Evolutionary conservation across 805 yeast species (phyloP).

Genomic region (Metschnikowia continentalis): DNA sequence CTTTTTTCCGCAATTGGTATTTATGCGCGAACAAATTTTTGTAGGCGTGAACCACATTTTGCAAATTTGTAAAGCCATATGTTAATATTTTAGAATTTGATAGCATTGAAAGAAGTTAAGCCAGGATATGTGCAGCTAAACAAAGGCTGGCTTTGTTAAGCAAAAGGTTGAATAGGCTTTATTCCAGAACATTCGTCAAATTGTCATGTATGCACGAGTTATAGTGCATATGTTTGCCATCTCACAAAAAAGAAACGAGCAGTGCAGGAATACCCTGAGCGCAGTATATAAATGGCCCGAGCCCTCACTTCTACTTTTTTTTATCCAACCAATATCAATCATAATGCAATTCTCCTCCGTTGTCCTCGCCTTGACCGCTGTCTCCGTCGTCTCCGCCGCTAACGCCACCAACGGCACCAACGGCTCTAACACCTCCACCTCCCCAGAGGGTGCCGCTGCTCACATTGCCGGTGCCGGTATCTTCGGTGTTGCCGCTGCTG

Average conservation of each 20-base stretch:
- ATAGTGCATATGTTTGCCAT: constrained; percentile 1
- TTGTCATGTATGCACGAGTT: not conserved
- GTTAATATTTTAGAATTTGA: not conserved
- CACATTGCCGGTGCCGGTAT: constrained; percentile 33
- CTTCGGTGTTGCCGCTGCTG: constrained; percentile 27
- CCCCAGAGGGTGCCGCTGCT: constrained; percentile 29
- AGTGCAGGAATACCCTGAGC: constrained; percentile 8
- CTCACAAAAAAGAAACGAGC: constrained; percentile 4
- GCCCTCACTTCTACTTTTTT: not conserved
- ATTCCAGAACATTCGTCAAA: not conserved
- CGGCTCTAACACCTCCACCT: constrained; percentile 15
- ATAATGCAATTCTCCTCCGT: constrained; percentile 40
- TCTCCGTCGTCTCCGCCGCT: constrained; percentile 35
- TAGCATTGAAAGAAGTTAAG: too few species aligned
- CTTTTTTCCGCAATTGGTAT: constrained; percentile 1
- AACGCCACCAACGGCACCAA: constrained; percentile 21
- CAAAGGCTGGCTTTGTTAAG: not conserved
- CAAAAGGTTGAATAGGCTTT: not conserved
- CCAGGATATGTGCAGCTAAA: not conserved
- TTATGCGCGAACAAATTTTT: not conserved
- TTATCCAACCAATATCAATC: not conserved
- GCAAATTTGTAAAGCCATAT: not conserved
- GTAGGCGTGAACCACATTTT: not conserved
- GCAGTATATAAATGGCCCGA: constrained; percentile 9
- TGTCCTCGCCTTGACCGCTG: constrained; percentile 36